Conservation (phyloP, 2,329 filamentous ascomycete species). For the Thielaviopsis populi region DNA sequence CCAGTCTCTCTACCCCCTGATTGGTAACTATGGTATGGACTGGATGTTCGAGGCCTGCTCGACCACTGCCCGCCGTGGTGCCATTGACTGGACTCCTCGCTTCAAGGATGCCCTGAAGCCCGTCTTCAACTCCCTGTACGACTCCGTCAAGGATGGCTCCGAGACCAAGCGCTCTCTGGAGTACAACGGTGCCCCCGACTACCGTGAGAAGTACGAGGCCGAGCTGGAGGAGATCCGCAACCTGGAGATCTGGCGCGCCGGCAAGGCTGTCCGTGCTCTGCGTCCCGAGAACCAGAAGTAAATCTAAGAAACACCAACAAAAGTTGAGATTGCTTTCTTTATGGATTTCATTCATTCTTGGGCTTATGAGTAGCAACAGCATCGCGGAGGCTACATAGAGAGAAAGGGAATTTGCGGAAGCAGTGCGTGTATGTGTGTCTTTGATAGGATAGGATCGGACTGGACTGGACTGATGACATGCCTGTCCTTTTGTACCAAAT, state of each 20-base stretch:
- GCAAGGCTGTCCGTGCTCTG: constrained; percentile 85
- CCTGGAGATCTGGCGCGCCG: constrained; percentile 97
- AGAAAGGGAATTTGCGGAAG: not conserved
- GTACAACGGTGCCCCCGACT: constrained; percentile 91
- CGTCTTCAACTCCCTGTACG: constrained; percentile 94
- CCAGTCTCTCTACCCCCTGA: constrained; percentile 93
- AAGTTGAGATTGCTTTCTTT: constrained; percentile 6
- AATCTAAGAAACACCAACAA: constrained; percentile 18
- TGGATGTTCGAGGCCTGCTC: constrained; percentile 99
- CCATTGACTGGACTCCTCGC: constrained; percentile 92
- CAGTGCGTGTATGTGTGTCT: constrained; percentile 8
- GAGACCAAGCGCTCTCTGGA: constrained; percentile 95
- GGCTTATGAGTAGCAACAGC: constrained; percentile 15
- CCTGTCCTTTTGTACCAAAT: constrained; percentile 15
- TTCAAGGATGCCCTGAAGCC: constrained; percentile 99
- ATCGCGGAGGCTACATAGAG: constrained; percentile 7
- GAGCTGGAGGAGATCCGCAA: constrained; percentile 98
- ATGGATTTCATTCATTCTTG: constrained; percentile 5
- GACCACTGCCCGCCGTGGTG: constrained; percentile 92
- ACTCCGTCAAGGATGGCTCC: constrained; percentile 74
- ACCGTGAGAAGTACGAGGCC: constrained; percentile 92
- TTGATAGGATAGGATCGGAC: constrained; percentile 12
- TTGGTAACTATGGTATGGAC: constrained; percentile 97
- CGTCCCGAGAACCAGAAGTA: constrained; percentile 79
- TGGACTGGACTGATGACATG: constrained; percentile 1